Percentiles rank a stretch among this genome's conserved stretches.
These are phyloP conservation scores for Exophiala dermatitidis DNA, from an alignment of 2,329 filamentous ascomycete genomes.

Conservation along the genomic window DNA sequence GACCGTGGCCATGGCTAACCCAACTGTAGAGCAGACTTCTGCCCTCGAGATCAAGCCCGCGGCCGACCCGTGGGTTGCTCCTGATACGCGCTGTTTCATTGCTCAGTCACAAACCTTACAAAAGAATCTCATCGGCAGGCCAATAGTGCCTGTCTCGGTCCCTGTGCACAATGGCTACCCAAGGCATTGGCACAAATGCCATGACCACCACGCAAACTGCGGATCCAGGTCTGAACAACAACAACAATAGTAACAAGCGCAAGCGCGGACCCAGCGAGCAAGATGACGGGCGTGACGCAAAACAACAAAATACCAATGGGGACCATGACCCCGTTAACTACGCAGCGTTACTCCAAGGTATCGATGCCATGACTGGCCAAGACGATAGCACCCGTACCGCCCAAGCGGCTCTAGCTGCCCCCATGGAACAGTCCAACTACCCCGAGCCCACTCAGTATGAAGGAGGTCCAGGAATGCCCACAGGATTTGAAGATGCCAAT, in stretches of 20 bases:
- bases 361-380: conserved; percentile 35
- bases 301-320: conserved; percentile 21
- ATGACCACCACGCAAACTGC: conserved; percentile 3
- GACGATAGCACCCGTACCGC: conserved; percentile 41
- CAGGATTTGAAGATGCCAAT: conserved; percentile 7
- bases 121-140: neutral
- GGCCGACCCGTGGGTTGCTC: conserved; percentile 28
- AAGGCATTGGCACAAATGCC: neutral
- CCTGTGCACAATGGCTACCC: conserved; percentile 8
- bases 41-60: conserved; percentile 5
- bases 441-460: conserved; percentile 37
- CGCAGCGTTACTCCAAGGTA: conserved; percentile 43
- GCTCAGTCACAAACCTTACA: no score
- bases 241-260: conserved; percentile 27
- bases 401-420: conserved; percentile 42
- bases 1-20: conserved; percentile 18
- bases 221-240: conserved; percentile 7
- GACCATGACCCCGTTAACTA: conserved; percentile 35
- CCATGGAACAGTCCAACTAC: conserved; percentile 40
- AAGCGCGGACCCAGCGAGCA: conserved; percentile 23
- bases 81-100: conserved; percentile 14
- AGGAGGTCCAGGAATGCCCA: conserved; percentile 23
- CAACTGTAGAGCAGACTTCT: conserved; percentile 2
- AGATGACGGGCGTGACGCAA: conserved; percentile 19
- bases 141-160: neutral